Conservation (phyloP, 2,329 filamentous ascomycete species). For the Hymenoscyphus fructigenus region DNA sequence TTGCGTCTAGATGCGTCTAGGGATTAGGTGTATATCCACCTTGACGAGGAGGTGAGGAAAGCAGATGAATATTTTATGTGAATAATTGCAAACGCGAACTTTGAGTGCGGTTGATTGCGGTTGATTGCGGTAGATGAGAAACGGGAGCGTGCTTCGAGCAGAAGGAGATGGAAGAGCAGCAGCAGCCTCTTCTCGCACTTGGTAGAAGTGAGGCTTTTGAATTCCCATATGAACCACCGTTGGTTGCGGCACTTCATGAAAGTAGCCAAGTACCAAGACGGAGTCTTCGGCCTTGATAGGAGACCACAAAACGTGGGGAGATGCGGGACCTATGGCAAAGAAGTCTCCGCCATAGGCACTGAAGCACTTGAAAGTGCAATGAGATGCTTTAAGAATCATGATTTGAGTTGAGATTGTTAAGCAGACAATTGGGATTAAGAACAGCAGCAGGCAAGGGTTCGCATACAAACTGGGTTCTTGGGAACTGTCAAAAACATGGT, state of each 20-base stretch:
- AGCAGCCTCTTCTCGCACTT: neutral
- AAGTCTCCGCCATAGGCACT: neutral
- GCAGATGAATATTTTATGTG: neutral
- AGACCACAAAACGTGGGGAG: neutral
- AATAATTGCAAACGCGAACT: neutral
- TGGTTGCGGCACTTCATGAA: neutral
- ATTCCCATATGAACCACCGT: neutral
- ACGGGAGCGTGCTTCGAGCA: too few relatives aligned
- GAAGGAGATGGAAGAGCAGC: neutral
- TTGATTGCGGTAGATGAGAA: too few relatives aligned
- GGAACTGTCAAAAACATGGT: too few relatives aligned
- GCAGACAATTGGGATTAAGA: too few relatives aligned
- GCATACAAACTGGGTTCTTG: too few relatives aligned
- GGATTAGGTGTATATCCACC: neutral
- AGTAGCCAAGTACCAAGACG: neutral
- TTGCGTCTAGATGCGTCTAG: neutral
- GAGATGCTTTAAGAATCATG: neutral
- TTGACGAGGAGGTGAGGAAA: neutral
- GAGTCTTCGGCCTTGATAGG: neutral
- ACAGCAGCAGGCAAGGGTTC: too few relatives aligned
- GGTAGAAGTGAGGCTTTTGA: neutral
- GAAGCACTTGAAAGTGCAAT: neutral
- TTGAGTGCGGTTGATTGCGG: too few relatives aligned
- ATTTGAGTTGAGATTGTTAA: too few relatives aligned
- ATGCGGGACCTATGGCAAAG: neutral